phyloP scores from a whole-genome alignment of 768 basidiomycete species.

The Clitopilus passeckerianus region DNA sequence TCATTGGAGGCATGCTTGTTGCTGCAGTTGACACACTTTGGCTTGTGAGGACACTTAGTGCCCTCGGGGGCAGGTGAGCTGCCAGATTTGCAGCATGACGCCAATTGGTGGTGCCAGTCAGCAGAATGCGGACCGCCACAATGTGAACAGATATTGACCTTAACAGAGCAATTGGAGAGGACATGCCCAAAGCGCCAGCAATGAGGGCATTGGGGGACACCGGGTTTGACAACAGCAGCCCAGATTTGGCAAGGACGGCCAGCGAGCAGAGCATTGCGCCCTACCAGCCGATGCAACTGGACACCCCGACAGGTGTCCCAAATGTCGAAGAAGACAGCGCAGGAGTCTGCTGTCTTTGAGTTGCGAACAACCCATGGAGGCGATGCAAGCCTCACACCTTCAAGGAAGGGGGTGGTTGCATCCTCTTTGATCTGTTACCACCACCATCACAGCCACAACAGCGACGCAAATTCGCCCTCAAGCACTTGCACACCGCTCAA shows the following conservation, averaged over 20 bases:
- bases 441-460: no score
- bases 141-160: not conserved
- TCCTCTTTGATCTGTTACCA: no score
- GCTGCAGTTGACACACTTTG: not conserved
- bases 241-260: not conserved
- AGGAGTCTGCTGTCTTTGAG: not conserved
- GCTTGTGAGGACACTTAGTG: not conserved
- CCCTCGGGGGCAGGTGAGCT: not conserved
- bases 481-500: no score
- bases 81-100: not conserved
- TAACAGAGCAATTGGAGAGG: not conserved
- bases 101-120: not conserved
- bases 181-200: not conserved
- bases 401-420: no score
- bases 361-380: not conserved
- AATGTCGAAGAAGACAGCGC: not conserved
- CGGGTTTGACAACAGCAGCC: not conserved
- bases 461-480: no score
- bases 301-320: not conserved
- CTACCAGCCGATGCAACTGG: not conserved
- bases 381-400: not conserved
- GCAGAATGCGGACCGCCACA: not conserved
- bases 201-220: not conserved
- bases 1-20: not conserved
- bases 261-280: not conserved